Percentiles rank a stretch among this genome's conserved stretches.
Conservation (phyloP, 73 alveolate genomes). For the Tetrahymena thermophila region DNA sequence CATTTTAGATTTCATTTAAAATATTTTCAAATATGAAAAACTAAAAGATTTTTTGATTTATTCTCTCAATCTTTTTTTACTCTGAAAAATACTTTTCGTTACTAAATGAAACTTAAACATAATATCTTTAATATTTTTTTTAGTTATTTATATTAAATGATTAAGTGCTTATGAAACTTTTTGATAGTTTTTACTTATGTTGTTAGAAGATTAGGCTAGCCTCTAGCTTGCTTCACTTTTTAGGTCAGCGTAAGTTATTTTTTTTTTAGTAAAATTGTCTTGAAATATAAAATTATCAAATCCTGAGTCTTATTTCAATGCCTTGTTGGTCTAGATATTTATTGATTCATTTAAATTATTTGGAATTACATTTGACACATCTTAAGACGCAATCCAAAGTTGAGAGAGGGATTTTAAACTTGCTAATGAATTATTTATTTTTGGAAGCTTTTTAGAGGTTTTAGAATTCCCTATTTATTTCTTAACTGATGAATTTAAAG, state of each 20-base stretch:
- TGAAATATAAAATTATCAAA: background rate
- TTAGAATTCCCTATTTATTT: background rate
- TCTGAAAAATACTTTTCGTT: too few relatives aligned
- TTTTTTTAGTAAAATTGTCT: background rate
- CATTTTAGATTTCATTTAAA: too few relatives aligned
- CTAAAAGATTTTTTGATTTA: too few relatives aligned
- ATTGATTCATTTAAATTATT: background rate
- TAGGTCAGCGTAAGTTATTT: background rate
- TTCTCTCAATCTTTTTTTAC: background rate
- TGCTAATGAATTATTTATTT: background rate
- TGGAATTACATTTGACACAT: background rate
- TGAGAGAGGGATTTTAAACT: background rate
- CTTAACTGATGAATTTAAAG: background rate
- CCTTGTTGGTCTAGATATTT: background rate
- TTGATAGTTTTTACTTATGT: background rate
- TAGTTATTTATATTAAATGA: too few relatives aligned
- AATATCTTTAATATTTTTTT: too few relatives aligned
- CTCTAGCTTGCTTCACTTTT: background rate
- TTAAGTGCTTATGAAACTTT: background rate
- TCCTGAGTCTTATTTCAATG: background rate
- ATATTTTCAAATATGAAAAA: too few relatives aligned
- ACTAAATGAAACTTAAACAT: background rate
- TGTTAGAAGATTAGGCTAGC: background rate
- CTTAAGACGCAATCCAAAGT: background rate
- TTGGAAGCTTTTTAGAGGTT: background rate